phyloP scores from a whole-genome alignment of 2,329 filamentous ascomycete species.

The Diplodia scrobiculata region DNA sequence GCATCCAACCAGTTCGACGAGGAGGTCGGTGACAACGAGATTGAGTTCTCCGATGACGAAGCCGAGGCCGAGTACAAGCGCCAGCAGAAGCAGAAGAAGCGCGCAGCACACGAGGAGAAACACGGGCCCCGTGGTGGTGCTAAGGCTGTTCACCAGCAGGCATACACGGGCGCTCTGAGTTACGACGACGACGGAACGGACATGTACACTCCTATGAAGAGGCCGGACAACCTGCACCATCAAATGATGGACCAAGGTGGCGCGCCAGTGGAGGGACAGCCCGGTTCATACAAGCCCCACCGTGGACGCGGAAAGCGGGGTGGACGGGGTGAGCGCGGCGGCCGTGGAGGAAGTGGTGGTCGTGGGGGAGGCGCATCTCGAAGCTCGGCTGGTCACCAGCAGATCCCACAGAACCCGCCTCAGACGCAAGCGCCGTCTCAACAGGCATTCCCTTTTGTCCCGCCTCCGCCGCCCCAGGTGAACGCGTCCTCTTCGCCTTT shows the following conservation, averaged over 20 bases:
- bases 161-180: slow-evolving; percentile 41
- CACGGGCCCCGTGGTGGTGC: slow-evolving; percentile 1
- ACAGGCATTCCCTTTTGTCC: slow-evolving; percentile 3
- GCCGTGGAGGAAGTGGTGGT: slow-evolving; percentile 35
- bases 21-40: slow-evolving; percentile 79
- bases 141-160: slow-evolving; percentile 13
- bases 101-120: slow-evolving; percentile 37
- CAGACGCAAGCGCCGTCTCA: slow-evolving; percentile 19
- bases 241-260: slow-evolving; percentile 46
- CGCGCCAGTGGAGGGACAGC: slow-evolving; percentile 41
- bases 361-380: slow-evolving; percentile 33
- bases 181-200: slow-evolving; percentile 50
- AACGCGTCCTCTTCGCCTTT: slow-evolving; percentile 14
- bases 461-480: slow-evolving; percentile 5
- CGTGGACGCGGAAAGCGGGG: slow-evolving; percentile 36
- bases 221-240: slow-evolving; percentile 52
- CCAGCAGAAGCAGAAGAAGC: slow-evolving; percentile 61
- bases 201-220: slow-evolving; percentile 52
- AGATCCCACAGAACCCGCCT: not conserved
- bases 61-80: slow-evolving; percentile 78
- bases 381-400: not conserved
- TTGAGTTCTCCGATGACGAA: slow-evolving; percentile 97
- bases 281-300: slow-evolving; percentile 39
- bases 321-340: slow-evolving; percentile 36
- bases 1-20: slow-evolving; percentile 95